Percentiles rank a stretch among this genome's conserved stretches.
Evolutionary conservation across 331 rosid genomes (phyloP).

Genomic region (Quercus tomentella): DNA sequence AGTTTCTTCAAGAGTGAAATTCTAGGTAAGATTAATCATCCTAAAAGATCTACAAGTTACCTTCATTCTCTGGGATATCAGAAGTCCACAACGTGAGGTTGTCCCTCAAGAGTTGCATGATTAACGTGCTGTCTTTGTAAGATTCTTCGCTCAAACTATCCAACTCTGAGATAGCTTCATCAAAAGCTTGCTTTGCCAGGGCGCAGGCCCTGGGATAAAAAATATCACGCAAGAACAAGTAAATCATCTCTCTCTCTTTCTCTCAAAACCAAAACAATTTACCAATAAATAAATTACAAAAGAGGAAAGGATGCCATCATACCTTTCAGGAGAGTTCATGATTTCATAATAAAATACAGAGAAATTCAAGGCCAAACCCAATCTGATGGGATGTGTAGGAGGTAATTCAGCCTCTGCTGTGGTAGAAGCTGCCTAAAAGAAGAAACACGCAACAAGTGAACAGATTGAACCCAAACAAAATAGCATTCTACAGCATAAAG

Average conservation of each 20-base stretch:
- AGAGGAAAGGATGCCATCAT: background rate
- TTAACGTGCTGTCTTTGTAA: constrained; percentile 66
- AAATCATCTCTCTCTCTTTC: background rate
- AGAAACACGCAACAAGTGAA: background rate
- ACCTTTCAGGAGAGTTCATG: constrained; percentile 72
- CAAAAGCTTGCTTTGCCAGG: constrained; percentile 69
- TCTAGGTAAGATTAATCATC: background rate
- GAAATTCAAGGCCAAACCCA: constrained; percentile 69
- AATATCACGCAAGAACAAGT: constrained; percentile 1
- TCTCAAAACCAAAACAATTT: background rate
- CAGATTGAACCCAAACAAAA: background rate
- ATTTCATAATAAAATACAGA: constrained; percentile 68
- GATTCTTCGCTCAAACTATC: constrained; percentile 58
- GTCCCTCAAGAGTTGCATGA: constrained; percentile 69
- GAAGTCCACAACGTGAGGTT: constrained; percentile 70
- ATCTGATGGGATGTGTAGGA: constrained; percentile 53
- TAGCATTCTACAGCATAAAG: background rate
- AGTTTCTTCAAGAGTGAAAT: background rate
- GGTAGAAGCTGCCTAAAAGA: constrained; percentile 49
- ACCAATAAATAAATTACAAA: background rate
- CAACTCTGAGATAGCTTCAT: constrained; percentile 64
- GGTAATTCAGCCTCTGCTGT: constrained; percentile 49
- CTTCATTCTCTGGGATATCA: constrained; percentile 70
- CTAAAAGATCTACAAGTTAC: constrained; percentile 16
- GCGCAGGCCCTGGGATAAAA: constrained; percentile 55